phyloP scores from a whole-genome alignment of 352 stramenopile species.

The Pythium graminicola region DNA sequence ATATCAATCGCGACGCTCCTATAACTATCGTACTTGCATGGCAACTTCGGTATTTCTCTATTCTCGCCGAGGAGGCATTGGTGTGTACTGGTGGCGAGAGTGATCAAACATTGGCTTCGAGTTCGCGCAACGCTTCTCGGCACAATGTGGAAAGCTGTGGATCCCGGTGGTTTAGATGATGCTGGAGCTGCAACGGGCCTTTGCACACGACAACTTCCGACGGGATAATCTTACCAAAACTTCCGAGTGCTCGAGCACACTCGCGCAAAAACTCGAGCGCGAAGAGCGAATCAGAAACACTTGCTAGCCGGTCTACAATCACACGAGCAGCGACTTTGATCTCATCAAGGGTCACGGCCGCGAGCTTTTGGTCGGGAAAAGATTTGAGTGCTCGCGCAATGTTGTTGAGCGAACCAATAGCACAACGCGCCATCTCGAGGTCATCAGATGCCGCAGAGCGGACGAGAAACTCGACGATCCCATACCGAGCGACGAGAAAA shows the following conservation, averaged over 20 bases:
- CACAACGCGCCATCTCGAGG: slow-evolving; percentile 60
- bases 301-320: slow-evolving; percentile 38
- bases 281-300: slow-evolving; percentile 45
- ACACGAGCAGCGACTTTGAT: slow-evolving; percentile 43
- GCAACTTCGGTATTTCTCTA: neutral
- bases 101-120: slow-evolving; percentile 26
- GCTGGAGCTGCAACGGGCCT: slow-evolving; percentile 31
- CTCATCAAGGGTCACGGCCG: slow-evolving; percentile 30
- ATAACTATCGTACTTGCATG: slow-evolving; percentile 8
- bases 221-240: slow-evolving; percentile 44
- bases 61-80: neutral
- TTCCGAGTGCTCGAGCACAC: slow-evolving; percentile 49
- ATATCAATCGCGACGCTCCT: neutral
- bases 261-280: slow-evolving; percentile 70
- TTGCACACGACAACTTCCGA: slow-evolving; percentile 26
- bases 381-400: slow-evolving; percentile 47
- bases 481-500: slow-evolving; percentile 45
- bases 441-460: slow-evolving; percentile 39
- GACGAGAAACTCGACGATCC: slow-evolving; percentile 51
- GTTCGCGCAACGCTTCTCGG: slow-evolving; percentile 30
- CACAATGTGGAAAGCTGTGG: slow-evolving; percentile 54
- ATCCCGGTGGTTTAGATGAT: slow-evolving; percentile 56
- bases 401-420: slow-evolving; percentile 59
- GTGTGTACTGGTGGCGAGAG: neutral
- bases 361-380: slow-evolving; percentile 40